Evolutionary conservation across 352 stramenopile genomes (phyloP).

Genomic region (Phytophthora fragariaefolia): DNA sequence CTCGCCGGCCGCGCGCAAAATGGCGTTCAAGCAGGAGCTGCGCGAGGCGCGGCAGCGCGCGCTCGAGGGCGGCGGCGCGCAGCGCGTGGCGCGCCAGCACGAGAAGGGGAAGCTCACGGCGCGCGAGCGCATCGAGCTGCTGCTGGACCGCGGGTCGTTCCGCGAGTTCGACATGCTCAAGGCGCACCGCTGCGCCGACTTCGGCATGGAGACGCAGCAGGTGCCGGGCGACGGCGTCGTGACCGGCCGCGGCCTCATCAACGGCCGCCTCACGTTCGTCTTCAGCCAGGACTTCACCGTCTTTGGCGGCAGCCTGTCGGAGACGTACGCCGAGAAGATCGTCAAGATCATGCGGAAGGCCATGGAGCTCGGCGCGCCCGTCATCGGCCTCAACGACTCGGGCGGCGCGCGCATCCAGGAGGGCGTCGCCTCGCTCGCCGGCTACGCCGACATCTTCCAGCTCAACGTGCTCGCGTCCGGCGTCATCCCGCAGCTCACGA

Average conservation of each 20-base stretch:
- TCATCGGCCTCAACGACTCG: conserved; percentile 99
- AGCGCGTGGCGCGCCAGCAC: conserved; percentile 93
- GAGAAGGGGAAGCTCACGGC: conserved; percentile 97
- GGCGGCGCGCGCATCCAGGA: conserved; percentile 98
- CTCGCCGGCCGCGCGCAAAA: conserved; percentile 66
- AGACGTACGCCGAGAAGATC: conserved; percentile 98
- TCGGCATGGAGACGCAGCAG: conserved; percentile 95
- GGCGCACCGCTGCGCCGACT: conserved; percentile 96
- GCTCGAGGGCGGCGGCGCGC: conserved; percentile 87
- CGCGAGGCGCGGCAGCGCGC: conserved; percentile 74
- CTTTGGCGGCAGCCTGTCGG: conserved; percentile 95
- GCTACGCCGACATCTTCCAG: conserved; percentile 99
- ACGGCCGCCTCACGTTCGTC: conserved; percentile 96
- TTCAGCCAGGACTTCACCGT: conserved; percentile 99
- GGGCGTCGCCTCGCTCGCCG: conserved; percentile 95
- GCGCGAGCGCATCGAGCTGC: conserved; percentile 94
- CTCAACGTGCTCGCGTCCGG: conserved; percentile 95
- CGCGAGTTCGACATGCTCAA: conserved; percentile 97
- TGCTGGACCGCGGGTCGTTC: conserved; percentile 97
- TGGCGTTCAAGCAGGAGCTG: conserved; percentile 77
- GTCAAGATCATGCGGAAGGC: conserved; percentile 99
- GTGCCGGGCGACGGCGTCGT: conserved; percentile 97
- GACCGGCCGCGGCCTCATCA: conserved; percentile 94
- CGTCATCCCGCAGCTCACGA: conserved; percentile 96
- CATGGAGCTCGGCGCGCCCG: conserved; percentile 93